Percentiles rank a stretch among this genome's conserved stretches.
Evolutionary conservation across 2,329 filamentous ascomycete genomes (phyloP).

Genomic region (Colletotrichum gigasporum): DNA sequence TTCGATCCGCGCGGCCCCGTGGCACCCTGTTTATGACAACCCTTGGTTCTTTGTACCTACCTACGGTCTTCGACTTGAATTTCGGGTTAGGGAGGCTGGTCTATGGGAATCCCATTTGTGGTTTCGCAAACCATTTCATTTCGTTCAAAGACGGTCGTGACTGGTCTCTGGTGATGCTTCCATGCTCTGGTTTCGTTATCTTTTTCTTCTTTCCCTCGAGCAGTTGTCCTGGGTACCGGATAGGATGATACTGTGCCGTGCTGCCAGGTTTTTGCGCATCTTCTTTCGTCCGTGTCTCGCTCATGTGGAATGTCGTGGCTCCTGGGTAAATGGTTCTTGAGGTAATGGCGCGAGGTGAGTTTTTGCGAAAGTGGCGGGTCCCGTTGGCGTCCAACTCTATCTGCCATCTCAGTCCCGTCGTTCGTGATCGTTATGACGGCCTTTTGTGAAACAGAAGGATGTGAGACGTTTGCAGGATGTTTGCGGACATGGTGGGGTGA

Average conservation of each 20-base stretch:
- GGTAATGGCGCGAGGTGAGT: too few species aligned
- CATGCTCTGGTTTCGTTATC: not conserved
- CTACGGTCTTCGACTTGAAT: constrained; percentile 18
- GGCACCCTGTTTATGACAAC: constrained; percentile 14
- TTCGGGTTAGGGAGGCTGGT: constrained; percentile 28
- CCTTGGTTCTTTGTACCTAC: constrained; percentile 30
- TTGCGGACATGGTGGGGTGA: too few species aligned
- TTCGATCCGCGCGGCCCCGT: not conserved
- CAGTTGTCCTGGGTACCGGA: not conserved
- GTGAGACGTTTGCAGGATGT: too few species aligned
- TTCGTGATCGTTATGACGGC: too few species aligned
- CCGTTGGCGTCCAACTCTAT: too few species aligned
- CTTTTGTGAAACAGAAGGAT: too few species aligned
- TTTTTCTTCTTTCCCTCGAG: too few species aligned
- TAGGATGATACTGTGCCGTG: not conserved
- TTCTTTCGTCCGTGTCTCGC: not conserved
- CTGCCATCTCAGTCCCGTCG: too few species aligned
- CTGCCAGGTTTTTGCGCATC: not conserved
- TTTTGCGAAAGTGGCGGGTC: too few species aligned
- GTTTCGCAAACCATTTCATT: not conserved
- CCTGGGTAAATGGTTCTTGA: too few species aligned
- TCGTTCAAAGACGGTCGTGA: not conserved
- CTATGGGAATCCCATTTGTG: constrained; percentile 11
- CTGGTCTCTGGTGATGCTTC: not conserved
- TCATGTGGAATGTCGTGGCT: not conserved